Base-by-base conservation (phyloP, 208 protist species). In the Crithidia bombi region DNA sequence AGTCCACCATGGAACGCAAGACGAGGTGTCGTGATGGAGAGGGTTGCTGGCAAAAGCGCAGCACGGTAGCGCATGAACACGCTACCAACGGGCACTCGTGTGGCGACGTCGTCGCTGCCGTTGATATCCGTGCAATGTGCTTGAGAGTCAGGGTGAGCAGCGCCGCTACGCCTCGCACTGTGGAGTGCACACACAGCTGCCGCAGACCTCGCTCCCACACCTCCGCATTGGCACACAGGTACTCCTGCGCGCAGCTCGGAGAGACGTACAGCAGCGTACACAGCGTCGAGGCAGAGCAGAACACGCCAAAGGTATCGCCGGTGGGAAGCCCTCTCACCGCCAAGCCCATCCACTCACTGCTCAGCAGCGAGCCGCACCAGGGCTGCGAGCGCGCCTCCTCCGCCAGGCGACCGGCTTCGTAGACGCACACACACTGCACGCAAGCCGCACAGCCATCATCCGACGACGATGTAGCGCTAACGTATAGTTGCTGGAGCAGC, bases 1-100 rank as follows among this genome's bases (percentile, higher is more conserved):
- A 70, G 62, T 70, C 56, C 9, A 70, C 63, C 21, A 76, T 25
- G 1, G 63, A 63, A 30, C 71, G 64, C 11, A 76, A 39, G 36
- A 70, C 71, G 23, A 70, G 71, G 46, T 70, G 71, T 15, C 63
- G 64, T n/a, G 63, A 76, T n/a, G 44, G 55, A 2, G 63, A 70
- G 0, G 63, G 46, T 5, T 12, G 50, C 44, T 52, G 32, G 25
- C 63, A 76, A 25, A 59, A 69, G 26, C 17, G 9, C 44, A 70
- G 12, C 6, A 59, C 56, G 3, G 23, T 38, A 3, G 32, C 26
- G 71, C 63, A 76, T 4, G 64, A 70, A 14, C 12, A 17, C 0
- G 25, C 28, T 19, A 59, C 23, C 15, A 76, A 44, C 17, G n/a
- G 17, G 47, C 55, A 51, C 52, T 30, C 28, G 36, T 64, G 55